A percentile compares a stretch with the other conserved stretches of the same genome.
phyloP scores from a whole-genome alignment of 148 eudicot species.

The Rhododendron williamsianum region DNA sequence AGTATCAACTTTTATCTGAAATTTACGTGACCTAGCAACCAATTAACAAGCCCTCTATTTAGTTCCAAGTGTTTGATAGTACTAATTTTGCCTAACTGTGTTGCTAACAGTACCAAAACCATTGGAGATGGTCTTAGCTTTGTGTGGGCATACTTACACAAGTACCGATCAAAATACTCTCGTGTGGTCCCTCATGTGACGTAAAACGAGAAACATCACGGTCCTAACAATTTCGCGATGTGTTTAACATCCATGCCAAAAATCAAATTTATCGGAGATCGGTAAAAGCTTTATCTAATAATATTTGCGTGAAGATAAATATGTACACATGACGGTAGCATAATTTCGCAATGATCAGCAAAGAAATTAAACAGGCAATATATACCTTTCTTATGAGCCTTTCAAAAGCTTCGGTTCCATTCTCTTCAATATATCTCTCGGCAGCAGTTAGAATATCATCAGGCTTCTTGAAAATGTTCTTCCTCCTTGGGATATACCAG shows the following conservation, averaged over 20 bases:
- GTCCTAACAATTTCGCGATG: too few relatives aligned
- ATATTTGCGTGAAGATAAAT: too few relatives aligned
- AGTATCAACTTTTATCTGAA: too few relatives aligned
- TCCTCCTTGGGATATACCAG: constrained; percentile 37
- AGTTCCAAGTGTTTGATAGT: not conserved
- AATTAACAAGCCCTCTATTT: not conserved
- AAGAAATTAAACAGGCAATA: too few relatives aligned
- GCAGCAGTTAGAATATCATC: constrained; percentile 33
- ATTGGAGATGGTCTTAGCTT: not conserved
- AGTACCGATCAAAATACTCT: not conserved
- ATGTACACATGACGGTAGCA: too few relatives aligned
- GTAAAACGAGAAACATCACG: too few relatives aligned
- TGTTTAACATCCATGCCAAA: too few relatives aligned
- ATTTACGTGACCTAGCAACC: not conserved
- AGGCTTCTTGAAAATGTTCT: constrained; percentile 22
- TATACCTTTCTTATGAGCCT: constrained; percentile 41
- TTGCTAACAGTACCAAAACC: not conserved
- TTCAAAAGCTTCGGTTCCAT: constrained; percentile 49
- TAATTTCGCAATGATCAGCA: too few relatives aligned
- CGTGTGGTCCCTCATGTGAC: too few relatives aligned
- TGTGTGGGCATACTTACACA: not conserved
- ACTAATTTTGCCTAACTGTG: not conserved
- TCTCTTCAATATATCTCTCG: constrained; percentile 44
- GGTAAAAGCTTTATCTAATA: too few relatives aligned
- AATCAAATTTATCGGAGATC: too few relatives aligned